Base-by-base conservation (phyloP, 805 yeast species). In the Wickerhamiella domercqiae region DNA sequence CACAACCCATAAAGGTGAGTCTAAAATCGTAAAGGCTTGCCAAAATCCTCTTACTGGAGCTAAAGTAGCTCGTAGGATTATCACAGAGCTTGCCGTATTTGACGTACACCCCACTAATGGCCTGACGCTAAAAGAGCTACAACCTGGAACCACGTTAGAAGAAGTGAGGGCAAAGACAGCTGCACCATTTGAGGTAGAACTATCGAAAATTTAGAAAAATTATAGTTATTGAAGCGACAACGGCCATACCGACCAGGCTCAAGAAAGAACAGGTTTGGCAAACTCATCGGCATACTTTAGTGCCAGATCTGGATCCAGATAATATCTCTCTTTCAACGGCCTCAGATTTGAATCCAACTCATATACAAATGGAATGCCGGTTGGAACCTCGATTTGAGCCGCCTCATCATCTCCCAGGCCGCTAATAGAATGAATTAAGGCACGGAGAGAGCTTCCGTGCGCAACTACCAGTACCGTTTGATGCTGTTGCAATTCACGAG, bases 201-300 rank as follows among this genome's bases (percentile, higher is more conserved):
- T 44, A 7, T 25, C 42, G 3, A 41, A 41, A 28, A 35, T 41
- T 14, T 40, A 31, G 20, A n/a, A 9, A 7, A 11, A 21, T 19
- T 17, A 13, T 9, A 24, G 13, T 9, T 24, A 24, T 9, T 24
- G 9, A n/a, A n/a, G n/a, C n/a, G n/a, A n/a, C n/a, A n/a, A n/a
- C n/a, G n/a, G n/a, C n/a, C n/a, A n/a, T n/a, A n/a, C n/a, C n/a
- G n/a, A n/a, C n/a, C n/a, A n/a, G n/a, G n/a, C n/a, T n/a, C n/a
- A 86, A 75, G 58, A 39, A 29, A 48, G 48, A 42, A 96, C 97
- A 70, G 86, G 97, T 55, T 82, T 81, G 54, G 96, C 97, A 54
- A 86, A 96, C 43, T 95, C 95, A 59, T 95, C 96, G 50, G 96
- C 97, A 72, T 96, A 96, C 40, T 95, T 95, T 48, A 86, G 94